phyloP scores from a whole-genome alignment of 306 rosid genomes.

The Crotalaria pallida region DNA sequence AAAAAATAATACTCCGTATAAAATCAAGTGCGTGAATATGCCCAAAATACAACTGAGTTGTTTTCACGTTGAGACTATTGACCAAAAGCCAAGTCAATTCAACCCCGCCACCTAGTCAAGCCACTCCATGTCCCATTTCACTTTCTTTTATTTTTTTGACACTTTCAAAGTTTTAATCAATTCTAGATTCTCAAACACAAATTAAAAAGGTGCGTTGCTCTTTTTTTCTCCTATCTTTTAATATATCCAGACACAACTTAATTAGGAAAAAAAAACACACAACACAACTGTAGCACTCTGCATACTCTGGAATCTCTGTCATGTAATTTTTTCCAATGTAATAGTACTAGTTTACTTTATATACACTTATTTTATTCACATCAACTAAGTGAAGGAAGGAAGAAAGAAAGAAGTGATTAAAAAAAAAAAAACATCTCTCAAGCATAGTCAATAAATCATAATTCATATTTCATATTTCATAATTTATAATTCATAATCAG shows the following conservation, averaged over 20 bases:
- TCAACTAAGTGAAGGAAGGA: not conserved
- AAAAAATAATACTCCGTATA: too few species aligned
- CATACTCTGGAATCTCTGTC: slow-evolving; percentile 18
- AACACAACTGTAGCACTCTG: slow-evolving; percentile 10
- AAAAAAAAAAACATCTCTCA: not conserved
- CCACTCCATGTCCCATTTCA: slow-evolving; percentile 11
- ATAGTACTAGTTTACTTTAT: not conserved
- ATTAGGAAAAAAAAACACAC: not conserved
- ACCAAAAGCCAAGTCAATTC: slow-evolving; percentile 24
- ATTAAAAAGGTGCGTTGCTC: not conserved
- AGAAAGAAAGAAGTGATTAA: not conserved
- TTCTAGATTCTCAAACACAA: not conserved
- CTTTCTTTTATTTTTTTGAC: slow-evolving; percentile 18
- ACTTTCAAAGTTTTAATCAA: slow-evolving; percentile 3
- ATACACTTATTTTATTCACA: not conserved
- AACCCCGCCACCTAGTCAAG: slow-evolving; percentile 11
- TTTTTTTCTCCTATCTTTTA: not conserved
- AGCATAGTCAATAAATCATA: slow-evolving; percentile 7
- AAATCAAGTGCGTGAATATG: too few species aligned
- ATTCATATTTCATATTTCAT: too few species aligned
- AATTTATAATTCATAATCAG: slow-evolving; percentile 5
- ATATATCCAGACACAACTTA: not conserved
- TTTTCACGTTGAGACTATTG: slow-evolving; percentile 12
- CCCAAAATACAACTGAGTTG: not conserved
- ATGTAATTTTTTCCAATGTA: not conserved